Evolutionary conservation across 2,329 filamentous ascomycete genomes (phyloP), one percentile per base, ranked within the genome.

Genomic region (Pyrenochaeta sp.): DNA sequence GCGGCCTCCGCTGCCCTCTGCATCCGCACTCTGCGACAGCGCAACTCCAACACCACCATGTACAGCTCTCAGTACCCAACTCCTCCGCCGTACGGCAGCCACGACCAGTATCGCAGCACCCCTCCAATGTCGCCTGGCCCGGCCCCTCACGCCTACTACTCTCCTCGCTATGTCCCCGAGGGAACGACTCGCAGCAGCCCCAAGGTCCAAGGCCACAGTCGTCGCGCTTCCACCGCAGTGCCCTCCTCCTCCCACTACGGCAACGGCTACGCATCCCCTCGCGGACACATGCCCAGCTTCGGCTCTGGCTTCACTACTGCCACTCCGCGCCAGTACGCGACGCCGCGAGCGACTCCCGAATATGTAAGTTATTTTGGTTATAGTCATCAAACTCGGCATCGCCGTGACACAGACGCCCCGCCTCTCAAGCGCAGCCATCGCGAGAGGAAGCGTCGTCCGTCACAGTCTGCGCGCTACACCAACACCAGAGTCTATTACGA

Each of bases 351-450:
- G 73, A 77, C 81, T 71, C 64, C 74, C 70, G 81, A 85, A 73
- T 80, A 82, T 85, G 83, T 86, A 85, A 86, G 83, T 86, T 57
- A 62, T 69, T 67, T 67, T 55, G 79, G 77, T 78, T 79, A 75
- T 73, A 47, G 35, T 63, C 71, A 71, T 70, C 61, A 68, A 59
- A 72, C 69, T 67, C 63, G 67, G 61, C 65, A 57, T 61, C 65
- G 67, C 46, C 67, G 65, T 65, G 63, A 68, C 55, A 51, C 67
- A 51, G 68, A 72, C 55, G 69, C 57, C 41, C 54, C 61, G 56
- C 63, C 67, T 64, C 62, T 68, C 67, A 72, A 72, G 67, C 63
- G 62, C 61, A 68, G 61, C 55, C 53, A 69, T 64, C 63, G 72
- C 64, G 66, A 73, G 64, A 73, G 69, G 68, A 73, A 74, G 69